Conservation (phyloP, 352 stramenopile genomes). For the Globisporangium cylindrosporum region DNA sequence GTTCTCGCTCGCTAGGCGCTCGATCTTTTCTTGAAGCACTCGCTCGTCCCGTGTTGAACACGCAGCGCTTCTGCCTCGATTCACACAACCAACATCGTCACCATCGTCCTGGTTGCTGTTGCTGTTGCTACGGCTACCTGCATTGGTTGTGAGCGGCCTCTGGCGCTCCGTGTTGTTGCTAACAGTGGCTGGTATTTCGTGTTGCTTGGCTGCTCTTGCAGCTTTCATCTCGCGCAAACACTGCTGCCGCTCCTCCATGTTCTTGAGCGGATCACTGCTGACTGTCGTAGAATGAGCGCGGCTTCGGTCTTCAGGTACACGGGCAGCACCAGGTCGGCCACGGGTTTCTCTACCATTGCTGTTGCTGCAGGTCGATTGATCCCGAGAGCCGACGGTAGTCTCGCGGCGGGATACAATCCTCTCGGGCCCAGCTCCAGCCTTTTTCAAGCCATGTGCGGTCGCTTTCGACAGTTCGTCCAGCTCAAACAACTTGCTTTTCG, state of each 20-base stretch:
- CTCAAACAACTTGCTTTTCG: neutral
- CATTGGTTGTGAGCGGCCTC: too few species aligned
- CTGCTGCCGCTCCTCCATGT: slow-evolving; percentile 40
- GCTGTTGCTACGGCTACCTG: slow-evolving; percentile 13
- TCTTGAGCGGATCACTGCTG: slow-evolving; percentile 10
- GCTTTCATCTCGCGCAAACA: slow-evolving; percentile 24
- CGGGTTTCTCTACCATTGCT: neutral
- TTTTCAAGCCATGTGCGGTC: too few species aligned
- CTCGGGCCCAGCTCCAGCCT: too few species aligned
- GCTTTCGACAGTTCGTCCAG: neutral
- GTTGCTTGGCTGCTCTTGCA: slow-evolving; percentile 8
- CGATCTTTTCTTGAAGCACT: slow-evolving; percentile 31
- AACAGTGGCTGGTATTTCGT: neutral
- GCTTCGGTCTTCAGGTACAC: too few species aligned
- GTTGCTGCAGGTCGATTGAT: neutral
- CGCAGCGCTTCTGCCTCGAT: too few species aligned
- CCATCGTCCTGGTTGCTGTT: too few species aligned
- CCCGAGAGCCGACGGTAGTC: neutral
- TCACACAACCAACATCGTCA: too few species aligned
- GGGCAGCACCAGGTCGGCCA: neutral
- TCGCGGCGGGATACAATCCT: neutral
- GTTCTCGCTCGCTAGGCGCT: slow-evolving; percentile 25
- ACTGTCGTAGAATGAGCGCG: neutral
- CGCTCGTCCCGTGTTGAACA: slow-evolving; percentile 21
- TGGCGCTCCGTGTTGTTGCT: neutral